Evolutionary conservation across 208 protist genomes (phyloP).

Genomic region (Acanthamoeba divionensis): DNA sequence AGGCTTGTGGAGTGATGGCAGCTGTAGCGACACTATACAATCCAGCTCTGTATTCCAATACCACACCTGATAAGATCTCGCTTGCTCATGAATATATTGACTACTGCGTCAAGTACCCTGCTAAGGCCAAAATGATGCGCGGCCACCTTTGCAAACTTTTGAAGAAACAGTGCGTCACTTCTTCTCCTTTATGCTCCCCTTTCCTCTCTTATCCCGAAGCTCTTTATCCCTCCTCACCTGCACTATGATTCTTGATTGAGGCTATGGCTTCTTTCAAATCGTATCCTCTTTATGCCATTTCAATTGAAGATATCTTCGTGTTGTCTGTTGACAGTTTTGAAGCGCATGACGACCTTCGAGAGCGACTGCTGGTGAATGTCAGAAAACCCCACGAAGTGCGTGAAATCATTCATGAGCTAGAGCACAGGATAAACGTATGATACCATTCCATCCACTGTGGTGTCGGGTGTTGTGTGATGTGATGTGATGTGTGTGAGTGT

Average conservation of each 20-base stretch:
- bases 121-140: background rate
- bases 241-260: no score
- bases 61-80: background rate
- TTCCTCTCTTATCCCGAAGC: background rate
- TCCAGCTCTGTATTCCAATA: constrained; percentile 67
- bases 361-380: background rate
- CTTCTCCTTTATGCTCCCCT: background rate
- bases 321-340: background rate
- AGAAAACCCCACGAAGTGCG: background rate
- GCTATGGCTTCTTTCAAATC: background rate
- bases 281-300: background rate
- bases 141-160: constrained; percentile 31
- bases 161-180: background rate
- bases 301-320: background rate
- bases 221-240: no score
- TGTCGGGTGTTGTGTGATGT: no score
- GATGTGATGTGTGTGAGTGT: no score
- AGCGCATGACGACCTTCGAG: constrained; percentile 8
- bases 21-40: constrained; percentile 60
- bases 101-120: constrained; percentile 35
- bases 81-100: constrained; percentile 65
- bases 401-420: background rate
- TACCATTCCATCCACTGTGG: background rate
- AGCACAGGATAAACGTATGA: background rate
- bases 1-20: background rate